Evolutionary conservation across 306 rosid genomes (phyloP).

Genomic region (Alnus rubra): DNA sequence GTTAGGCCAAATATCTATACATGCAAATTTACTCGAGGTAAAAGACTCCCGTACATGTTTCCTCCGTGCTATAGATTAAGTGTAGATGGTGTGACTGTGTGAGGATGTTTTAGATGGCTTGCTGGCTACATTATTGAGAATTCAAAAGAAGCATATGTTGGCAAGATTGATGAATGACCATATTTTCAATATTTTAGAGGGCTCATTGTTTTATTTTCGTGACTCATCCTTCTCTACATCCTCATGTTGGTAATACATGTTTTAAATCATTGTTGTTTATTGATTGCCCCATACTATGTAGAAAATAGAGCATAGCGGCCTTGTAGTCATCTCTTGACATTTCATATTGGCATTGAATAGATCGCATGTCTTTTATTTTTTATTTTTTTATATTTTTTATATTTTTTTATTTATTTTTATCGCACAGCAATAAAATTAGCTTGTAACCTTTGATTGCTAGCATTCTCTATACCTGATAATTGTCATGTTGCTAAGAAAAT

Average conservation of each 20-base stretch:
- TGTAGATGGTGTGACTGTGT: slow-evolving; percentile 15
- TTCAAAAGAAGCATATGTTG: slow-evolving; percentile 17
- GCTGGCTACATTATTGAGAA: slow-evolving; percentile 15
- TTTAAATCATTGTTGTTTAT: neutral
- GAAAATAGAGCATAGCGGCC: slow-evolving; percentile 5
- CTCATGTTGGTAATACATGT: neutral
- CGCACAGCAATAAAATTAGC: neutral
- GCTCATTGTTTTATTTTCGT: neutral
- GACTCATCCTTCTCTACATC: slow-evolving; percentile 2
- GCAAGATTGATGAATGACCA: neutral
- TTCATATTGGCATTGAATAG: neutral
- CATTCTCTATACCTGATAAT: slow-evolving; percentile 14
- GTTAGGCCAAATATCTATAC: slow-evolving; percentile 16
- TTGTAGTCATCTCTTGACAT: neutral
- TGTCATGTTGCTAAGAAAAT: slow-evolving; percentile 16
- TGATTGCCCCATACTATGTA: neutral
- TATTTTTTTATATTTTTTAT: neutral
- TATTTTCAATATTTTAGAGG: slow-evolving; percentile 5
- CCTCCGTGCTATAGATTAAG: neutral
- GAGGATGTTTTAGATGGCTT: slow-evolving; percentile 15
- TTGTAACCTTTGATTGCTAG: neutral
- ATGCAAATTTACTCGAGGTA: neutral
- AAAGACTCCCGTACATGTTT: neutral
- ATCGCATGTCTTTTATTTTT: neutral
- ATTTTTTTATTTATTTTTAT: too few relatives aligned